phyloP scores from a whole-genome alignment of 2,329 filamentous ascomycete species.

The Penicillium palitans region DNA sequence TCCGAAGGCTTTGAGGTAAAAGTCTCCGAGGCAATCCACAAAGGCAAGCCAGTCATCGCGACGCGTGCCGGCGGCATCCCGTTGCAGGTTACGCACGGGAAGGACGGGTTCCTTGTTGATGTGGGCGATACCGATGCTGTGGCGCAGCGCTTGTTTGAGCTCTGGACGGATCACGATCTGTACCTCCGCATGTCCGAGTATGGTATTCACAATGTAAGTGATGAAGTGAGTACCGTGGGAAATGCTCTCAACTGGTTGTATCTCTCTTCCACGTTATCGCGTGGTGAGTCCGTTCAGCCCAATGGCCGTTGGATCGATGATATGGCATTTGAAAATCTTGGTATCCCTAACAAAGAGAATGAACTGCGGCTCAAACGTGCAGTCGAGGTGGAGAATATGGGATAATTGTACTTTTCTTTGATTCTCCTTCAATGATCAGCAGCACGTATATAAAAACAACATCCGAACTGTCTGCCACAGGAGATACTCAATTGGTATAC shows the following conservation, averaged over 20 bases:
- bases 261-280: slow-evolving; percentile 66
- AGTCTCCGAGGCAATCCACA: slow-evolving; percentile 78
- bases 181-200: slow-evolving; percentile 67
- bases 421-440: background rate
- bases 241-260: slow-evolving; percentile 77
- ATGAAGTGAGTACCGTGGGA: slow-evolving; percentile 79
- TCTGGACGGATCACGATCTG: slow-evolving; percentile 65
- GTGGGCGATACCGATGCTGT: slow-evolving; percentile 69
- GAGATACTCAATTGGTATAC: background rate
- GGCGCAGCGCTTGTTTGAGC: slow-evolving; percentile 63
- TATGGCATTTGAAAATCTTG: slow-evolving; percentile 66
- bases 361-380: slow-evolving; percentile 59
- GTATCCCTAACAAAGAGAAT: slow-evolving; percentile 56
- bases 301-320: slow-evolving; percentile 71
- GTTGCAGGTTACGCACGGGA: slow-evolving; percentile 69
- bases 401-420: slow-evolving; percentile 9
- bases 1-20: slow-evolving; percentile 86
- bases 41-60: slow-evolving; percentile 75
- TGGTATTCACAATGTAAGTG: slow-evolving; percentile 67
- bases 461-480: background rate
- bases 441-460: background rate
- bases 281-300: slow-evolving; percentile 59
- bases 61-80: slow-evolving; percentile 77
- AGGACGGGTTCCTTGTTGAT: slow-evolving; percentile 73
- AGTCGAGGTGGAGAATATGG: slow-evolving; percentile 31